phyloP scores from a whole-genome alignment of 2,329 filamentous ascomycete genomes.

The Paradendryphiella salina region DNA sequence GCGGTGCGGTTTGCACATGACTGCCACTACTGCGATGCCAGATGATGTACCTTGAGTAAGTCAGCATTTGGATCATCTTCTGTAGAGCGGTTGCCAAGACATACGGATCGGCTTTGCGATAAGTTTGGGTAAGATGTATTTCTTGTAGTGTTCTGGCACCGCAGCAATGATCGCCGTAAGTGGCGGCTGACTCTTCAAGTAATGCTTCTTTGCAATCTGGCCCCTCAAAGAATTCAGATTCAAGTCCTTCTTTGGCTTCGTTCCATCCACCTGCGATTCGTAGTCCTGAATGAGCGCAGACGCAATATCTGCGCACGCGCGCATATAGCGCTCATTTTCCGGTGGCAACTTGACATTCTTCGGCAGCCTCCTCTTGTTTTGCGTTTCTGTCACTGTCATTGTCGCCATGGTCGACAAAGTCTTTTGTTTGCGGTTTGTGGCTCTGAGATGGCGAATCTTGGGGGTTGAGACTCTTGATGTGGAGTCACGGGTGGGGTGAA shows the following conservation, averaged over 20 bases:
- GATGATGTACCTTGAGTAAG: slow-evolving; percentile 75
- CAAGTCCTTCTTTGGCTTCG: slow-evolving; percentile 77
- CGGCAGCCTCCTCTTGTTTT: slow-evolving; percentile 57
- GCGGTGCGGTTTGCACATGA: slow-evolving; percentile 99
- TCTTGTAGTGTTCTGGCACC: slow-evolving; percentile 99
- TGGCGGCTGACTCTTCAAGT: slow-evolving; percentile 81
- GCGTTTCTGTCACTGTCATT: slow-evolving; percentile 59
- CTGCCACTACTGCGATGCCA: slow-evolving; percentile 95
- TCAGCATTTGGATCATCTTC: slow-evolving; percentile 6
- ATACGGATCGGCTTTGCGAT: slow-evolving; percentile 93
- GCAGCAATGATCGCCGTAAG: slow-evolving; percentile 96
- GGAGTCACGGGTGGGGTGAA: slow-evolving; percentile 33
- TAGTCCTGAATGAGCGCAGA: slow-evolving; percentile 93
- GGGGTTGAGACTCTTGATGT: slow-evolving; percentile 25
- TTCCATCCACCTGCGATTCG: slow-evolving; percentile 74
- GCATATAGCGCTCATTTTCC: slow-evolving; percentile 91
- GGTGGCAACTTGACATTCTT: slow-evolving; percentile 79
- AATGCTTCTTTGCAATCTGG: slow-evolving; percentile 91
- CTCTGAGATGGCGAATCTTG: slow-evolving; percentile 27
- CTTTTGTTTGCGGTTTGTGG: slow-evolving; percentile 9
- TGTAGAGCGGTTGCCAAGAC: slow-evolving; percentile 30
- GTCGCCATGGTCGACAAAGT: slow-evolving; percentile 60
- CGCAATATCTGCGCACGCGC: slow-evolving; percentile 93
- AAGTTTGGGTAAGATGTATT: slow-evolving; percentile 94
- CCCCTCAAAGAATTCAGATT: slow-evolving; percentile 89